These are phyloP conservation scores for Mortierella sp. DNA, from an alignment of 371 early-diverging fungal species.

Conservation along the genomic window DNA sequence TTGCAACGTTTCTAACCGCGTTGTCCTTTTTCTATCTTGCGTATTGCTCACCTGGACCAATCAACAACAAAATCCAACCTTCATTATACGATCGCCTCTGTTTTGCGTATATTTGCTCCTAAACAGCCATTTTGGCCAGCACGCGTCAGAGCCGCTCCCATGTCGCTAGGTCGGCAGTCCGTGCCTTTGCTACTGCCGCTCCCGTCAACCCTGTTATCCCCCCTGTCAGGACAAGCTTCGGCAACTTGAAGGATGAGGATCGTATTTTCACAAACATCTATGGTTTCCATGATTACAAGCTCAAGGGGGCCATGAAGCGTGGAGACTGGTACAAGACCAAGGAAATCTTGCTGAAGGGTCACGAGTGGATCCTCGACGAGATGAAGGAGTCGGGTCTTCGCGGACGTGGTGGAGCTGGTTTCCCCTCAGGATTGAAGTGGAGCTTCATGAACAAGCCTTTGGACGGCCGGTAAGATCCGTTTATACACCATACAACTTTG, in stretches of 20 bases:
- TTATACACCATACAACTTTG: too few species aligned
- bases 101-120: not conserved
- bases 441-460: constrained; percentile 97
- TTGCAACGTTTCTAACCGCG: not conserved
- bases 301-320: constrained; percentile 91
- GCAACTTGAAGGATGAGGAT: constrained; percentile 90
- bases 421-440: constrained; percentile 98
- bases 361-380: constrained; percentile 97
- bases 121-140: constrained; percentile 39
- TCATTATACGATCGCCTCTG: not conserved
- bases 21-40: not conserved
- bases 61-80: too few species aligned
- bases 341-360: constrained; percentile 95
- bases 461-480: constrained; percentile 73
- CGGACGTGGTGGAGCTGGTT: constrained; percentile 98
- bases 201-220: constrained; percentile 50
- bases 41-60: too few species aligned
- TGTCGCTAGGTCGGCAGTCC: constrained; percentile 26
- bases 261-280: constrained; percentile 98
- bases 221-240: constrained; percentile 66
- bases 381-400: constrained; percentile 96
- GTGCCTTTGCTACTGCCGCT: constrained; percentile 44
- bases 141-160: constrained; percentile 32
- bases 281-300: constrained; percentile 88
- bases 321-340: constrained; percentile 99